phyloP scores from a whole-genome alignment of 495 filamentous ascomycete genomes.

The Penicillium coffeae region DNA sequence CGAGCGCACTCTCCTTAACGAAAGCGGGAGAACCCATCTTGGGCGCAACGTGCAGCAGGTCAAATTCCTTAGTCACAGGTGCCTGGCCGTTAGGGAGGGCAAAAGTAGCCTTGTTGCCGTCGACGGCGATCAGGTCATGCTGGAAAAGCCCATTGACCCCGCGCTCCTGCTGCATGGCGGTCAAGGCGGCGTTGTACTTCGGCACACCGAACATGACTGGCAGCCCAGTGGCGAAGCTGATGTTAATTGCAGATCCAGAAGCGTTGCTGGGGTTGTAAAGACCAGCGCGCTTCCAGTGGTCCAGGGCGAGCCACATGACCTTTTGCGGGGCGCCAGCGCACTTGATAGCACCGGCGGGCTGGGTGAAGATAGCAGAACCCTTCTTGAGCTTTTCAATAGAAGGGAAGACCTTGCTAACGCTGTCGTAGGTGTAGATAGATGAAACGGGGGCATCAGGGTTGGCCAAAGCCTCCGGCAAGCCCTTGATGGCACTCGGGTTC shows the following conservation, averaged over 20 bases:
- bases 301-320: slow-evolving; percentile 66
- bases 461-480: slow-evolving; percentile 56
- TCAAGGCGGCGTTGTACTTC: slow-evolving; percentile 61
- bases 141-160: slow-evolving; percentile 63
- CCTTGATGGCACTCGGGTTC: slow-evolving; percentile 53
- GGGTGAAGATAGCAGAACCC: slow-evolving; percentile 65
- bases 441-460: slow-evolving; percentile 55
- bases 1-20: slow-evolving; percentile 53
- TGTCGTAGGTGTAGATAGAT: slow-evolving; percentile 61
- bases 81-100: slow-evolving; percentile 40
- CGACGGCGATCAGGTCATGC: slow-evolving; percentile 60
- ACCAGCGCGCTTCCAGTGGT: slow-evolving; percentile 59
- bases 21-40: slow-evolving; percentile 61
- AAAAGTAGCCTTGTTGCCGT: slow-evolving; percentile 56
- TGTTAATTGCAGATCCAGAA: slow-evolving; percentile 49
- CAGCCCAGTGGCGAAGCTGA: slow-evolving; percentile 59
- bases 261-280: slow-evolving; percentile 47
- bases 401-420: slow-evolving; percentile 53
- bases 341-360: slow-evolving; percentile 62
- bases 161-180: slow-evolving; percentile 57
- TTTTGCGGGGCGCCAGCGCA: slow-evolving; percentile 70
- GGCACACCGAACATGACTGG: slow-evolving; percentile 66
- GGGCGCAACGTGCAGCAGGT: slow-evolving; percentile 57
- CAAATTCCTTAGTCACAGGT: slow-evolving; percentile 50
- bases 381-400: slow-evolving; percentile 52